Percentiles rank a stretch among this genome's conserved stretches.
Conservation (phyloP, 305 asterid genomes). For the Caryopteris hybrid region DNA sequence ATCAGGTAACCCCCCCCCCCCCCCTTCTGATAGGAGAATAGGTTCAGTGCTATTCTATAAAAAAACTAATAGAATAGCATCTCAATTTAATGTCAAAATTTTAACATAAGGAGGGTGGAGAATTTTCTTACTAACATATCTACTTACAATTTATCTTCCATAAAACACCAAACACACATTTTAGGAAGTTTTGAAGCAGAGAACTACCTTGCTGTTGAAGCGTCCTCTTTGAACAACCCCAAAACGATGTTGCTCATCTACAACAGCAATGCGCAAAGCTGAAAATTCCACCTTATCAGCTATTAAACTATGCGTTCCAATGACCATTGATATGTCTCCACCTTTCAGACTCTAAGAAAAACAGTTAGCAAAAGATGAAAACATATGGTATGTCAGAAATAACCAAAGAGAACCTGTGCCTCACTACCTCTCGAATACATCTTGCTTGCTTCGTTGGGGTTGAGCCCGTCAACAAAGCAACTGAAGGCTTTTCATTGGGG, state of each 20-base stretch:
- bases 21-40: background rate
- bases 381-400: constrained; percentile 1
- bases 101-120: background rate
- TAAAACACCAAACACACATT: constrained; percentile 1
- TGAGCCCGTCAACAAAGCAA: constrained; percentile 87
- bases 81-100: background rate
- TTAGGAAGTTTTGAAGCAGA: constrained; percentile 13
- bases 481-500: constrained; percentile 46
- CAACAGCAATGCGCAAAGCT: constrained; percentile 79
- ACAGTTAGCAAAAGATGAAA: constrained; percentile 26
- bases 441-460: constrained; percentile 77
- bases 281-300: constrained; percentile 87
- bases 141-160: too few relatives aligned
- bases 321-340: constrained; percentile 85
- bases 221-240: constrained; percentile 96
- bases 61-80: background rate
- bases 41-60: background rate
- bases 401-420: background rate
- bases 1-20: too few relatives aligned
- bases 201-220: constrained; percentile 80
- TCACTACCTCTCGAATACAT: constrained; percentile 57
- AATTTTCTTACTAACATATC: background rate
- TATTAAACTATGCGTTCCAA: constrained; percentile 91
- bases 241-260: constrained; percentile 95
- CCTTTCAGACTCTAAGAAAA: constrained; percentile 67